Conservation (phyloP, 2,329 filamentous ascomycete species). For the Lizonia empirigonia region DNA sequence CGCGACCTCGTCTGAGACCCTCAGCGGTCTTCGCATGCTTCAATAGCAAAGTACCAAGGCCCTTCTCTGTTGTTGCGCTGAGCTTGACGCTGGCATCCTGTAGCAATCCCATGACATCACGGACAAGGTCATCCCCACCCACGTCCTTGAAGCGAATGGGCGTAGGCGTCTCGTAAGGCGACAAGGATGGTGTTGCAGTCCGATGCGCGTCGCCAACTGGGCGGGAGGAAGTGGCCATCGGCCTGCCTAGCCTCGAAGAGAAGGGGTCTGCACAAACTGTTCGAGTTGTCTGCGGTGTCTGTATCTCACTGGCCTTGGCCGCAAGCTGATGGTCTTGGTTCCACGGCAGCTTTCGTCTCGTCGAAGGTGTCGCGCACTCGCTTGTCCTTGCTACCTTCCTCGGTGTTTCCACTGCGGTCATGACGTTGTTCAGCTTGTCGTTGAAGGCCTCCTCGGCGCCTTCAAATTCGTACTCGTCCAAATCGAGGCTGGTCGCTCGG, state of each 20-base stretch:
- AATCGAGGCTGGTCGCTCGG: conserved; percentile 29
- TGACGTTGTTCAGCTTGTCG: conserved; percentile 37
- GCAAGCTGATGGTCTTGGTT: conserved; percentile 22
- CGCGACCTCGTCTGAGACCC: conserved; percentile 68
- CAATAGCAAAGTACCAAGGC: conserved; percentile 30
- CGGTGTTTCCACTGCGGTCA: conserved; percentile 46
- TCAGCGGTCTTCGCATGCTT: conserved; percentile 63
- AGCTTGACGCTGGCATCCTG: conserved; percentile 51
- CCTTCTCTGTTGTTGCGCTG: conserved; percentile 15
- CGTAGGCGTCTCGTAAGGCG: conserved; percentile 43
- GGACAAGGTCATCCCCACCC: conserved; percentile 24
- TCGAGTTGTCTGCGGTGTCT: conserved; percentile 36
- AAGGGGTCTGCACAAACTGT: conserved; percentile 22
- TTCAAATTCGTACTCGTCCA: conserved; percentile 44
- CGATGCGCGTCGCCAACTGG: conserved; percentile 9
- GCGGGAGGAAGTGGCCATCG: conserved; percentile 27
- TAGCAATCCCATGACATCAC: conserved; percentile 59
- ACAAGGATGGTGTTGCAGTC: conserved; percentile 24
- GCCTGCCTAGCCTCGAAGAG: conserved; percentile 10
- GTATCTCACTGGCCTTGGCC: conserved; percentile 23
- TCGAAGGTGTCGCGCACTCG: conserved; percentile 46
- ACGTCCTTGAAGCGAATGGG: conserved; percentile 39
- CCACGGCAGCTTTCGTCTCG: conserved; percentile 49
- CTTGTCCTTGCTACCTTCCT: conserved; percentile 49
- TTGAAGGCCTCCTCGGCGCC: conserved; percentile 40